These are phyloP conservation scores for Ilyonectria destructans DNA, from an alignment of 2,329 filamentous ascomycete genomes.

Conservation along the genomic window DNA sequence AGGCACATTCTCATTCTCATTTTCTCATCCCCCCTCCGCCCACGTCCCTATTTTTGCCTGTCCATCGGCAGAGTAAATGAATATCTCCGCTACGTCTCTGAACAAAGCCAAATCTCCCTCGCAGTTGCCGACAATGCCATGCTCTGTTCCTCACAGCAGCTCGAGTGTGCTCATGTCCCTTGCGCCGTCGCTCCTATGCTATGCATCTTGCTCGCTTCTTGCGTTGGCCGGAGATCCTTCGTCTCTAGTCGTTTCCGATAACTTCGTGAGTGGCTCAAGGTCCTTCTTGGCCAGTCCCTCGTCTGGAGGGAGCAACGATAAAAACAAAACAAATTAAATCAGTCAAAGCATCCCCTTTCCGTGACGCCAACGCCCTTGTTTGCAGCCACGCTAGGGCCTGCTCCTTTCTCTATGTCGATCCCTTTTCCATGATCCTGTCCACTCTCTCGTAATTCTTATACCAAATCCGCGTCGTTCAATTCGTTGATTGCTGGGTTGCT, in stretches of 20 bases:
- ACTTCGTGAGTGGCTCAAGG: constrained; percentile 19
- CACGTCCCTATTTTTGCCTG: neutral
- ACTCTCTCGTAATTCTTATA: constrained; percentile 36
- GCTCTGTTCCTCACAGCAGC: constrained; percentile 11
- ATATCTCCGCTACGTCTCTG: neutral
- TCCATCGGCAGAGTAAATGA: neutral
- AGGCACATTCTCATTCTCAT: neutral
- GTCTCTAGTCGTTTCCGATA: constrained; percentile 8
- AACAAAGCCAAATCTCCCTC: constrained; percentile 6
- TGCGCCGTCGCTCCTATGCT: constrained; percentile 50
- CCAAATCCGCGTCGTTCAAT: constrained; percentile 55
- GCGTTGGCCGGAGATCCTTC: constrained; percentile 29
- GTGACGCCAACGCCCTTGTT: constrained; percentile 27
- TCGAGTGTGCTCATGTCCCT: constrained; percentile 21
- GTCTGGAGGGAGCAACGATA: constrained; percentile 30
- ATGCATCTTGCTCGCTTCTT: constrained; percentile 41
- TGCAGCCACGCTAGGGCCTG: constrained; percentile 9
- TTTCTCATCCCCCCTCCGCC: neutral
- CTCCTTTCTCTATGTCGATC: constrained; percentile 20
- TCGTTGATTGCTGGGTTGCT: constrained; percentile 61
- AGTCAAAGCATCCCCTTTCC: constrained; percentile 28
- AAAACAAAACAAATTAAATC: constrained; percentile 34
- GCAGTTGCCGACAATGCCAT: neutral
- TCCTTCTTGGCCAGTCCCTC: constrained; percentile 21
- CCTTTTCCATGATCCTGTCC: constrained; percentile 14